phyloP scores from a whole-genome alignment of 805 yeast species.

The Brettanomyces nanus region DNA sequence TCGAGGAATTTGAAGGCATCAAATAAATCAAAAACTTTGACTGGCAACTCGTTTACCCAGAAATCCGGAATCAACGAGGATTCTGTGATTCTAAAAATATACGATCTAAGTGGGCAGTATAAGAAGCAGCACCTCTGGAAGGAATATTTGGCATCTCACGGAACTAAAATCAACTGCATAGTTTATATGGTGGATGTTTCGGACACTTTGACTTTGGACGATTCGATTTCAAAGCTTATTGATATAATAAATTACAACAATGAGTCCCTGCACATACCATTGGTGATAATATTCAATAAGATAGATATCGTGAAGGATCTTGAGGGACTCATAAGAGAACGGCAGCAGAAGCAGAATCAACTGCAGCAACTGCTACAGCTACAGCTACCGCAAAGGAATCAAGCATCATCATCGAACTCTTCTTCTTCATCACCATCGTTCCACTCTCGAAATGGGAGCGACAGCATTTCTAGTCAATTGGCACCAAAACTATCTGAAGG shows the following conservation, averaged over 20 bases:
- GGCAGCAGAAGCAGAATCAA: background rate
- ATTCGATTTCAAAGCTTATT: conserved; percentile 14
- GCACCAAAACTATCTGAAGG: background rate
- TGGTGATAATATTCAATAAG: conserved; percentile 25
- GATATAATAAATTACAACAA: conserved; percentile 17
- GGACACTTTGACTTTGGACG: conserved; percentile 20
- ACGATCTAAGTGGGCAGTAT: conserved; percentile 26
- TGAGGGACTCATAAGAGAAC: conserved; percentile 7
- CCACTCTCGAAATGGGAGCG: background rate
- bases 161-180: conserved; percentile 12
- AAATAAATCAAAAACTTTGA: background rate
- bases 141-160: conserved; percentile 4
- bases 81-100: conserved; percentile 9
- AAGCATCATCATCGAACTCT: background rate
- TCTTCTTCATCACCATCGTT: background rate
- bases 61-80: background rate
- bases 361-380: too few species aligned
- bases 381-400: too few species aligned
- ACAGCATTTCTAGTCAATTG: background rate
- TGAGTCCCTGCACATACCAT: conserved; percentile 12
- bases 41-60: background rate
- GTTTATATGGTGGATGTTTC: conserved; percentile 24
- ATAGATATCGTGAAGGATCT: conserved; percentile 17
- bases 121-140: conserved; percentile 20
- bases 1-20: background rate